Conservation (phyloP, 163 green algal genomes). For the Scenedesmus sp. region DNA sequence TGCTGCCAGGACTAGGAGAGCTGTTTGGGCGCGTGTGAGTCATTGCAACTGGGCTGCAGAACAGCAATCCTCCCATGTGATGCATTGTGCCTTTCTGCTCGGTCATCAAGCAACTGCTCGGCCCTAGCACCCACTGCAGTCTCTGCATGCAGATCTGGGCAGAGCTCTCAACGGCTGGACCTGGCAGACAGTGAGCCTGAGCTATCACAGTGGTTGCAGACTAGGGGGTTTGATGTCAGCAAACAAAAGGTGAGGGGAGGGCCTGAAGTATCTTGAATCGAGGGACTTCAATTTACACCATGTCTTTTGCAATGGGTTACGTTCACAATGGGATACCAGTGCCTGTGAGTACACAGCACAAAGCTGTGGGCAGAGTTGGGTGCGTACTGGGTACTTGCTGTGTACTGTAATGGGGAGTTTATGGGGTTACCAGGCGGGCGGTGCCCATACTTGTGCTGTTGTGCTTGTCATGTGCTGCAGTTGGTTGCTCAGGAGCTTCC, state of each 20-base stretch:
- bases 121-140: background rate
- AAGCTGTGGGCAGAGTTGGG: background rate
- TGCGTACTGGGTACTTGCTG: background rate
- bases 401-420: background rate
- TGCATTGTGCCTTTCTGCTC: too few relatives aligned
- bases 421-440: background rate
- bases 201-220: conserved; percentile 31
- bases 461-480: conserved; percentile 4
- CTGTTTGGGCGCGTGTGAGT: background rate
- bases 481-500: conserved; percentile 19
- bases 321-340: too few relatives aligned
- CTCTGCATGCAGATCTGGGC: background rate
- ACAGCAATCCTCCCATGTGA: background rate
- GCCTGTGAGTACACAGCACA: background rate
- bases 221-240: background rate
- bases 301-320: background rate
- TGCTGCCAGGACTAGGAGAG: conserved; percentile 7
- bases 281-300: too few relatives aligned
- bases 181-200: conserved; percentile 29
- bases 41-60: background rate
- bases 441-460: background rate
- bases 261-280: background rate
- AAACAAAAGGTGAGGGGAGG: background rate
- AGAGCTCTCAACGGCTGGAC: background rate
- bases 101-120: background rate